phyloP scores from a whole-genome alignment of 768 basidiomycete genomes.

The Cystofilobasidium capitatum region DNA sequence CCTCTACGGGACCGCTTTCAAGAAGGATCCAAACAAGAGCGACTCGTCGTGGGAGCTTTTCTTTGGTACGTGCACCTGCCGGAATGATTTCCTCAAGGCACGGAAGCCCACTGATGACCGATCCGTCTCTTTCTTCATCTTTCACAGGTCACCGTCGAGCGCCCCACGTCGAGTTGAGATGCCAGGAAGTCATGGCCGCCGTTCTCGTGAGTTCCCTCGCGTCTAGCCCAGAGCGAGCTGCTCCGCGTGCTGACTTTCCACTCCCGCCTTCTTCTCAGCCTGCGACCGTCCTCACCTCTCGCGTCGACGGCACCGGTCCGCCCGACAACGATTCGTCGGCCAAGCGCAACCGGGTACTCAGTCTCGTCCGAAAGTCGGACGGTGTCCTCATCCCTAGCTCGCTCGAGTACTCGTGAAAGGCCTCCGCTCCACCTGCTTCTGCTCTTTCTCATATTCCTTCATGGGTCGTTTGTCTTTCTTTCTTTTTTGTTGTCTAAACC shows the following conservation, averaged over 20 bases:
- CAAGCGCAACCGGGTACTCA: background rate
- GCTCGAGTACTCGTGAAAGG: constrained; percentile 4
- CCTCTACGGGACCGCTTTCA: constrained; percentile 11
- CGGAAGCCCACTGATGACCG: background rate
- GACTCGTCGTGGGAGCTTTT: constrained; percentile 16
- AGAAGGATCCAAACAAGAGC: background rate
- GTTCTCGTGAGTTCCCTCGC: background rate
- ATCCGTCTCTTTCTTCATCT: background rate
- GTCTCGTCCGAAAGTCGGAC: constrained; percentile 9
- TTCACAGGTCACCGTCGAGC: background rate
- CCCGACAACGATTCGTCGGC: background rate
- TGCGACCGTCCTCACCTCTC: background rate
- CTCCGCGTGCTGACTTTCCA: background rate
- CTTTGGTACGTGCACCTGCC: background rate
- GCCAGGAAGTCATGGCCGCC: constrained; percentile 16
- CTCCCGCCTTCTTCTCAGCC: background rate
- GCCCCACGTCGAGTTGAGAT: constrained; percentile 14
- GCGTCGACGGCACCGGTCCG: background rate
- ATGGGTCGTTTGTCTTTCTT: too few species aligned
- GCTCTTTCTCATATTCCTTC: too few species aligned
- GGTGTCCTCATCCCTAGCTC: background rate
- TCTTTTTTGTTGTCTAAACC: too few species aligned
- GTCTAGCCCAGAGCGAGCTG: background rate
- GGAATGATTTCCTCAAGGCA: too few species aligned
- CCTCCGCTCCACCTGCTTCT: background rate